phyloP scores from a whole-genome alignment of 805 yeast species.

The Brettanomyces bruxellensis region DNA sequence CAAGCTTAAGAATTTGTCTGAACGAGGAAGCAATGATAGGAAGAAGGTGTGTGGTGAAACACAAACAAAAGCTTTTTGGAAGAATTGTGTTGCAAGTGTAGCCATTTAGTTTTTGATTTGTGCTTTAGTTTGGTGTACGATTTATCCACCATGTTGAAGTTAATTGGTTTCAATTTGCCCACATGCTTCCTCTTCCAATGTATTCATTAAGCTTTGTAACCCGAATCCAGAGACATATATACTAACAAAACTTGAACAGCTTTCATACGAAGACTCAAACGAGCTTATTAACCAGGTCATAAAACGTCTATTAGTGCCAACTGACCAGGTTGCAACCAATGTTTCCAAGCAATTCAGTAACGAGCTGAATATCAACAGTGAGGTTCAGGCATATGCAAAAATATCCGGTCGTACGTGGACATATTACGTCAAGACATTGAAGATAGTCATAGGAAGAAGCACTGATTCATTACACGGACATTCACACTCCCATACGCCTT shows the following conservation, averaged over 20 bases:
- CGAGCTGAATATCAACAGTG: slow-evolving; percentile 56
- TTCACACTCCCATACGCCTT: neutral
- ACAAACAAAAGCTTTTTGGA: too few relatives aligned
- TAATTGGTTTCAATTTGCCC: too few relatives aligned
- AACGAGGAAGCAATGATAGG: too few relatives aligned
- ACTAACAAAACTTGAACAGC: neutral
- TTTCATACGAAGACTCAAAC: slow-evolving; percentile 42
- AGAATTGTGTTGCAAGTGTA: too few relatives aligned
- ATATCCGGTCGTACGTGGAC: slow-evolving; percentile 94
- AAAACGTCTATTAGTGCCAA: slow-evolving; percentile 59
- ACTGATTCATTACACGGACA: slow-evolving; percentile 31
- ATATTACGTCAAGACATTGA: slow-evolving; percentile 73
- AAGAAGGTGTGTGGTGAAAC: too few relatives aligned
- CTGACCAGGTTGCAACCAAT: slow-evolving; percentile 50
- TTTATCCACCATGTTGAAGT: too few relatives aligned
- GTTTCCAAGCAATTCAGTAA: slow-evolving; percentile 71
- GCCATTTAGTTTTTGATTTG: too few relatives aligned
- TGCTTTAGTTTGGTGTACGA: too few relatives aligned
- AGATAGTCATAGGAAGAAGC: slow-evolving; percentile 78
- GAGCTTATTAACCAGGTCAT: slow-evolving; percentile 71
- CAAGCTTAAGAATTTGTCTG: too few relatives aligned
- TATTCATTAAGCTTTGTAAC: neutral
- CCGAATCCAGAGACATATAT: neutral
- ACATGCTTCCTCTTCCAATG: too few relatives aligned
- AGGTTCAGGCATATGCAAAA: slow-evolving; percentile 97